phyloP scores from a whole-genome alignment of 805 yeast genomes.

The Metschnikowia peoriensis region DNA sequence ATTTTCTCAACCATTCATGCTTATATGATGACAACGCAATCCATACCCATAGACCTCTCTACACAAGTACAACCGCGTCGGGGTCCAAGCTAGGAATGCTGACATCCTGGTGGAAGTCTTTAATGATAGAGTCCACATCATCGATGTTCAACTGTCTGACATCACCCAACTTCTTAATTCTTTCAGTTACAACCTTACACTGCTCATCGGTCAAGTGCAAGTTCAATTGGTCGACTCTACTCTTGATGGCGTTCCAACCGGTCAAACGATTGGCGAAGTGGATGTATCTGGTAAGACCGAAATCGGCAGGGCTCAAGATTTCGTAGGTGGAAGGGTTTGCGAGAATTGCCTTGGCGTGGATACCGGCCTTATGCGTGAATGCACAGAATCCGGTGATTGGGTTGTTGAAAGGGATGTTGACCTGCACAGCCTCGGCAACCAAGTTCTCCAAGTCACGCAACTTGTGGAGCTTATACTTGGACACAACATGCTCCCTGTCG shows the following conservation, averaged over 20 bases:
- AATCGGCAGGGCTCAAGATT: constrained; percentile 90
- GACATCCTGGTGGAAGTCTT: constrained; percentile 83
- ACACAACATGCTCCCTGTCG: constrained; percentile 90
- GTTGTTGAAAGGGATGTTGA: constrained; percentile 95
- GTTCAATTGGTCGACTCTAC: constrained; percentile 96
- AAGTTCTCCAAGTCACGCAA: constrained; percentile 92
- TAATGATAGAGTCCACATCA: constrained; percentile 95
- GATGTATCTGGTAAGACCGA: constrained; percentile 93
- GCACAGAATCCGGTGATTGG: constrained; percentile 99
- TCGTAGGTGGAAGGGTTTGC: constrained; percentile 99
- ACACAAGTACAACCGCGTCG: constrained; percentile 9
- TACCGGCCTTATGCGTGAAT: constrained; percentile 98
- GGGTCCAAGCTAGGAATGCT: constrained; percentile 46
- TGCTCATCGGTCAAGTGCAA: constrained; percentile 86
- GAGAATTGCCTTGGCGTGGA: constrained; percentile 96
- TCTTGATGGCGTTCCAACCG: constrained; percentile 98
- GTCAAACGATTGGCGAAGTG: constrained; percentile 98
- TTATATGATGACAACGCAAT: background rate
- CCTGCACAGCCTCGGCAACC: constrained; percentile 97
- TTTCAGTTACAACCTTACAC: constrained; percentile 89
- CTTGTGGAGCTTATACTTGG: constrained; percentile 94
- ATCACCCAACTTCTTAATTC: constrained; percentile 93
- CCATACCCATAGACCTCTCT: background rate
- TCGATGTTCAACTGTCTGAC: constrained; percentile 92
- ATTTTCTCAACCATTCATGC: background rate